phyloP scores from a whole-genome alignment of 441 rosid genomes.

The Cnidoscolus chayamansa region DNA sequence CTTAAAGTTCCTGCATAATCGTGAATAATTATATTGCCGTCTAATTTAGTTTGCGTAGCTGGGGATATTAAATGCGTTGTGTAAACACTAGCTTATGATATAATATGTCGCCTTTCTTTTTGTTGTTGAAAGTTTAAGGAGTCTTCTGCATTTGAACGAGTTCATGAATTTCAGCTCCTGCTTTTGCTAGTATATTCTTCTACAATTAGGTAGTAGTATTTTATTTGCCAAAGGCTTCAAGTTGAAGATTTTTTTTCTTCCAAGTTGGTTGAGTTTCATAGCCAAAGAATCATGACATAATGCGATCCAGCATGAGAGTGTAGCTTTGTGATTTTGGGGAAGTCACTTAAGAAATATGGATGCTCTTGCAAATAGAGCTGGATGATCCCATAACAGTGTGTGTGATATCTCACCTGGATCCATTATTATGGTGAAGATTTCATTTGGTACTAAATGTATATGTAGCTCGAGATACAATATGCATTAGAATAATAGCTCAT shows the following conservation, averaged over 20 bases:
- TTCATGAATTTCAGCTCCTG: neutral
- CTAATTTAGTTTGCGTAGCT: neutral
- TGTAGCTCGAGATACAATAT: neutral
- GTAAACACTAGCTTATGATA: neutral
- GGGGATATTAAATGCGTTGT: neutral
- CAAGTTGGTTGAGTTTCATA: neutral
- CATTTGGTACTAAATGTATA: neutral
- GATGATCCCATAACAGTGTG: neutral
- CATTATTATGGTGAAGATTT: neutral
- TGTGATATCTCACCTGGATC: neutral
- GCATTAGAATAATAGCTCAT: neutral
- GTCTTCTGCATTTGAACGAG: too few species aligned
- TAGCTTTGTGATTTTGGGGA: slow-evolving; percentile 4
- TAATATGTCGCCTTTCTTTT: neutral
- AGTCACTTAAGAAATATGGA: neutral
- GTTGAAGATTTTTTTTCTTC: neutral
- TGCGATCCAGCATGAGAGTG: neutral
- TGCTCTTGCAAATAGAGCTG: neutral
- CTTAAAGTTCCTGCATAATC: neutral
- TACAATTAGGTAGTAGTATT: neutral
- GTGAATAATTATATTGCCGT: neutral
- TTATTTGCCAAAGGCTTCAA: neutral
- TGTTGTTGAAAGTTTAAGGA: too few species aligned
- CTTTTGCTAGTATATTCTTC: neutral
- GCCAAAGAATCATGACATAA: neutral